These are phyloP conservation scores for Cicer bijugum DNA, from an alignment of 306 rosid species.

Conservation along the genomic window DNA sequence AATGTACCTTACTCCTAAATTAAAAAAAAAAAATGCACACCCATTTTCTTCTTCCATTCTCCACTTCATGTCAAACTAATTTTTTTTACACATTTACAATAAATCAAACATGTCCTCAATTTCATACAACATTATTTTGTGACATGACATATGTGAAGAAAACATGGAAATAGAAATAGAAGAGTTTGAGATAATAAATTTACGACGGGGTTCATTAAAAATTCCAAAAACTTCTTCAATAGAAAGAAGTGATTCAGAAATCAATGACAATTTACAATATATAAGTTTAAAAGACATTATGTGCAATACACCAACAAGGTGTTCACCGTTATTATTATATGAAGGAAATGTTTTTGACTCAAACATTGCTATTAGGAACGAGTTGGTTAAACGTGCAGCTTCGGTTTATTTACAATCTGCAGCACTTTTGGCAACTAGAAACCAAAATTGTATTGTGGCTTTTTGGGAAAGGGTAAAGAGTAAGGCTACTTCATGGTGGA, in stretches of 20 bases:
- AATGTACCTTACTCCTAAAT: conserved; percentile 3
- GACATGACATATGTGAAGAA: conserved; percentile 32
- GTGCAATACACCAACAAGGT: conserved; percentile 43
- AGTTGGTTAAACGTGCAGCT: conserved; percentile 70
- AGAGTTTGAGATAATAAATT: conserved; percentile 14
- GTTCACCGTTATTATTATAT: conserved; percentile 20
- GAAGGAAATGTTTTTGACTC: conserved; percentile 58
- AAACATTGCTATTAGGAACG: conserved; percentile 57
- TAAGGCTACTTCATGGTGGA: conserved; percentile 51
- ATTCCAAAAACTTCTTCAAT: conserved; percentile 16
- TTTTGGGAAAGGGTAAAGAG: conserved; percentile 58
- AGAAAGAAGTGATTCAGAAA: conserved; percentile 38
- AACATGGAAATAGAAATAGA: conserved; percentile 51
- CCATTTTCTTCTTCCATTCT: not conserved
- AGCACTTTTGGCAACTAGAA: conserved; percentile 47
- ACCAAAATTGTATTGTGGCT: conserved; percentile 45
- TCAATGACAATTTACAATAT: conserved; percentile 51
- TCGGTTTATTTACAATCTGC: conserved; percentile 71
- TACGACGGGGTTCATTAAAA: conserved; percentile 34
- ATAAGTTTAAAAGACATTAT: conserved; percentile 77
- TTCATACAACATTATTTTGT: conserved; percentile 28
- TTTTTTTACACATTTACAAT: not conserved
- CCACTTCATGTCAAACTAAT: not conserved
- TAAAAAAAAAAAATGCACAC: conserved; percentile 10
- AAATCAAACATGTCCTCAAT: conserved; percentile 34